These are phyloP conservation scores for Artemisia annua DNA, from an alignment of 129 eudicot genomes.

Conservation along the genomic window DNA sequence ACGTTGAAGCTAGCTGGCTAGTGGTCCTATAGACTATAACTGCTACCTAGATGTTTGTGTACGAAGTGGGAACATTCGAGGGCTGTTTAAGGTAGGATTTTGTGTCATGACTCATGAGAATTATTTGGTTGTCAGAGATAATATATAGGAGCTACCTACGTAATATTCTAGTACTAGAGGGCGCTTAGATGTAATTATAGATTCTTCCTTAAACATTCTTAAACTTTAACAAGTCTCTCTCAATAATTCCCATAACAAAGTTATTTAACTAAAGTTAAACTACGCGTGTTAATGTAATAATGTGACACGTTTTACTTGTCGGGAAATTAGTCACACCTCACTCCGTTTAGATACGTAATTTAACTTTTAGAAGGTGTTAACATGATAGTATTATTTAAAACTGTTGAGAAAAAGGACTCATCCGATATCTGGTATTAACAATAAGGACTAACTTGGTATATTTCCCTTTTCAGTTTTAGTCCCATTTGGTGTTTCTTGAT, in stretches of 20 bases:
- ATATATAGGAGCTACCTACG: constrained; percentile 6
- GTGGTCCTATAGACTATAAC: not conserved
- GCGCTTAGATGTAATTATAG: constrained; percentile 1
- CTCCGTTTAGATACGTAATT: not conserved
- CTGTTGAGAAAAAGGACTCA: too few species aligned
- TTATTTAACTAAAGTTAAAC: not conserved
- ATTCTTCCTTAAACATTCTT: not conserved
- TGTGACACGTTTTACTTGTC: constrained; percentile 16
- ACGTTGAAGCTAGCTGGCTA: not conserved
- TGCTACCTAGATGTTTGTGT: not conserved
- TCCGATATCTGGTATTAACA: too few species aligned
- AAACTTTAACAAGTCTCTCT: too few species aligned
- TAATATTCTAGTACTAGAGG: not conserved
- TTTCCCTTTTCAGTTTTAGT: too few species aligned
- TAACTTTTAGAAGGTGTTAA: too few species aligned
- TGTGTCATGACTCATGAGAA: not conserved
- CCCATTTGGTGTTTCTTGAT: too few species aligned
- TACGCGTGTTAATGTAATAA: constrained; percentile 17
- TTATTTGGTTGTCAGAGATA: not conserved
- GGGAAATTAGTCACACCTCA: not conserved
- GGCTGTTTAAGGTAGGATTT: not conserved
- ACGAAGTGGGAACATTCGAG: constrained; percentile 12
- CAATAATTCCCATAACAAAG: not conserved
- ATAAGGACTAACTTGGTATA: too few species aligned
- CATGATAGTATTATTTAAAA: too few species aligned